Base-by-base conservation (phyloP, 2,329 filamentous ascomycete genomes). In the Apiospora koreana region DNA sequence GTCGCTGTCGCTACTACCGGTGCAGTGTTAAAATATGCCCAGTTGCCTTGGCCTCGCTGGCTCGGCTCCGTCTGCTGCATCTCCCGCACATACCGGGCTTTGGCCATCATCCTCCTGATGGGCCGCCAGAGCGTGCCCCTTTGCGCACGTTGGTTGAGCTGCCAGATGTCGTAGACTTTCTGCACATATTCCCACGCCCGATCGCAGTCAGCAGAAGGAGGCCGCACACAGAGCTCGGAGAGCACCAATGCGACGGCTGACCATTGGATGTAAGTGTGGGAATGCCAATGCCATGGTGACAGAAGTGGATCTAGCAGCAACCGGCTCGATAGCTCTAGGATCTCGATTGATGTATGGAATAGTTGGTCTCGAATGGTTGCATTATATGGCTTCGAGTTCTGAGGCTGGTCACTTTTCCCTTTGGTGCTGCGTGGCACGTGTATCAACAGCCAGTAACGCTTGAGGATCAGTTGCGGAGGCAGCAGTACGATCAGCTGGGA, bases 101-200 rank as follows among this genome's bases (percentile, higher is more conserved):
- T 74, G 42, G 73, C 70, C 72, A 73, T 70, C 43, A 71, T 68
- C 16, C 69, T 71, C 48, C 48, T 41, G 65, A 72, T 71, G 42
- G 72, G 68, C 38, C 70, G 66, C 72, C 68, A 71, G 41, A 71
- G 31, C n/a, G 65, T 28, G 12, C 69, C 67, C 62, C 65, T 23
- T 23, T 69, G 50, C n/a, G 50, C 62, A 2, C 77, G 25, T 77
- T 70, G 7, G 76, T 81, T 38, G 69, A 79, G 58, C 16, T 67
- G 65, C 46, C 65, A 68, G 21, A 54, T 31, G 21, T 69, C 64
- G 42, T 68, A 69, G 10, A 69, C 28, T 35, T 66, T 67, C 12
- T 69, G 64, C 16, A 72, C 68, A 43, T 45, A 68, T 38, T 69
- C 68, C 73, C 73, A 74, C n/a, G 72, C 72, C 25, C 69, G 69